Evolutionary conservation across 495 filamentous ascomycete genomes (phyloP).

Genomic region (Xylaria grammica): DNA sequence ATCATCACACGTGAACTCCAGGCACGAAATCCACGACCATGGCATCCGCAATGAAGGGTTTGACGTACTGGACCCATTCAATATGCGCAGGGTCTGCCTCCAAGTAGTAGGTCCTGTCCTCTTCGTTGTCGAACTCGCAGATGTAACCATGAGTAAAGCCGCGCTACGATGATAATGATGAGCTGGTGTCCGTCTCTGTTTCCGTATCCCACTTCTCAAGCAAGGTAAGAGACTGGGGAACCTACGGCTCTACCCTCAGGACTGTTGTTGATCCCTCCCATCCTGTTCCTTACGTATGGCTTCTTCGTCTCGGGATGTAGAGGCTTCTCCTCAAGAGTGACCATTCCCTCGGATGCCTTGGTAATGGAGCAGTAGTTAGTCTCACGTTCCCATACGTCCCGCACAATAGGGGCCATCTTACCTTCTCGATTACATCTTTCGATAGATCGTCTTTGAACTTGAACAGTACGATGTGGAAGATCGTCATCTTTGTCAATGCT

Average conservation of each 20-base stretch:
- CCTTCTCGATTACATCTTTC: no score
- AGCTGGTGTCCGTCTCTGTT: no score
- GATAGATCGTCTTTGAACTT: no score
- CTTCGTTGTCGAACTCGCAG: constrained; percentile 59
- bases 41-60: constrained; percentile 37
- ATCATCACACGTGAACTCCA: constrained; percentile 25
- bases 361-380: no score
- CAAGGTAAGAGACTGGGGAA: not conserved
- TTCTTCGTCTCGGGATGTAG: constrained; percentile 49
- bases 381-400: no score
- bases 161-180: constrained; percentile 38
- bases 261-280: constrained; percentile 65
- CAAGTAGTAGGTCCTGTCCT: constrained; percentile 58
- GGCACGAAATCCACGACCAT: constrained; percentile 46
- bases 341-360: constrained; percentile 23
- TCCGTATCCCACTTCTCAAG: no score
- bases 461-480: no score
- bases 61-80: constrained; percentile 46
- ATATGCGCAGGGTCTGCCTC: constrained; percentile 53
- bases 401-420: no score
- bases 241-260: constrained; percentile 52
- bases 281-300: constrained; percentile 60
- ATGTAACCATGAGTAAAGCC: constrained; percentile 63
- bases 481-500: no score
- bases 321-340: constrained; percentile 44